Evolutionary conservation across 2,329 filamentous ascomycete species (phyloP).

Genomic region (Juglanconis sp.): DNA sequence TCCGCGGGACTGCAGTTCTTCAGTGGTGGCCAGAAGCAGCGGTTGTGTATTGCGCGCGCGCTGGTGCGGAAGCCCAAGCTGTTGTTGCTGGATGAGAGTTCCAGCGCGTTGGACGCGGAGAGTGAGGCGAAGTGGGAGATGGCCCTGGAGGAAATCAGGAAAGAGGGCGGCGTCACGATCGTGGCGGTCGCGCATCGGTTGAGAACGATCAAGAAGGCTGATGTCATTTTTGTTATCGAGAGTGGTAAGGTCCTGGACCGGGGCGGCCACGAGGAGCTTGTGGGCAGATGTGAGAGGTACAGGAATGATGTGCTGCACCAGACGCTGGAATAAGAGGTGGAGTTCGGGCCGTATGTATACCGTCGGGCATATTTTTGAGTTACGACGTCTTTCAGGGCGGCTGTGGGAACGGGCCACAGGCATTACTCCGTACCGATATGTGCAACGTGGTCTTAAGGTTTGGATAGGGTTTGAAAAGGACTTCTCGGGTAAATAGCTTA

Average conservation of each 20-base stretch:
- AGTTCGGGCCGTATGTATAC: background rate
- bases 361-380: background rate
- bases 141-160: slow-evolving; percentile 55
- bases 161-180: slow-evolving; percentile 48
- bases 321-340: background rate
- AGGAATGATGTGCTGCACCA: slow-evolving; percentile 1
- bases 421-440: background rate
- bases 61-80: slow-evolving; percentile 69
- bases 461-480: background rate
- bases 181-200: slow-evolving; percentile 46
- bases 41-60: slow-evolving; percentile 74
- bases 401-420: background rate
- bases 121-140: slow-evolving; percentile 65
- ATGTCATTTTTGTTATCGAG: slow-evolving; percentile 56
- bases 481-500: no score
- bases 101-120: slow-evolving; percentile 71
- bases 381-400: background rate
- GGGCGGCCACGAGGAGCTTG: slow-evolving; percentile 37
- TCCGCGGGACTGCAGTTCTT: slow-evolving; percentile 61
- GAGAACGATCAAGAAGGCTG: slow-evolving; percentile 33
- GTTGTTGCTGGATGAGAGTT: slow-evolving; percentile 78
- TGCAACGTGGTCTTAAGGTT: background rate
- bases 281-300: slow-evolving; percentile 28
- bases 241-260: slow-evolving; percentile 47
- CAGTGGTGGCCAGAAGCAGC: slow-evolving; percentile 77